Conservation (phyloP, 192 early-diverging fungal species). For the Hyaloraphidium curvatum region DNA sequence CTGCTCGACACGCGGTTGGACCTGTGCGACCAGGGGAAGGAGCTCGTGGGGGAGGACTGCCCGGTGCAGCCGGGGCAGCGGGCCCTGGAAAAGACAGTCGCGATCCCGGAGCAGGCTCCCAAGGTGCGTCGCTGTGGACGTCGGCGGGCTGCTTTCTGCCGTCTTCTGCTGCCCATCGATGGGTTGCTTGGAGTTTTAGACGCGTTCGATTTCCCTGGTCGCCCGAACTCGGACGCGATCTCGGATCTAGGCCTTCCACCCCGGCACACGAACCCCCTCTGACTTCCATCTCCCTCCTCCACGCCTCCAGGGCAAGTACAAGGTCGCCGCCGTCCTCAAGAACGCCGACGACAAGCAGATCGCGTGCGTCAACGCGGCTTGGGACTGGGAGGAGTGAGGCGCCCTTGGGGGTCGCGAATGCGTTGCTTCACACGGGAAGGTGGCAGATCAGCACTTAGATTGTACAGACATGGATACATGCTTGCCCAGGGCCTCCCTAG, state of each 20-base stretch:
- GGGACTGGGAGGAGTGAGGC: too few species aligned
- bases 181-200: neutral
- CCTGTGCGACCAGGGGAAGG: neutral
- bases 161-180: neutral
- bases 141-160: neutral
- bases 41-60: neutral
- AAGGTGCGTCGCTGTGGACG: neutral
- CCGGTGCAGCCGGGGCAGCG: neutral
- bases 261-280: neutral
- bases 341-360: neutral
- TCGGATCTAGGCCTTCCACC: neutral
- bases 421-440: too few species aligned
- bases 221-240: neutral
- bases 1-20: neutral
- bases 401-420: too few species aligned
- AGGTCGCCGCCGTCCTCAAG: neutral
- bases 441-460: too few species aligned
- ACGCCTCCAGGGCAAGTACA: neutral
- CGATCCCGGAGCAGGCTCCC: neutral
- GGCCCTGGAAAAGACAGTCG: neutral
- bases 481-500: too few species aligned
- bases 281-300: neutral
- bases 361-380: neutral
- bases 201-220: neutral
- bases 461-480: too few species aligned